Evolutionary conservation across 345 rosid genomes (phyloP), one percentile per base, ranked within the genome.

Genomic region (Eucalyptus pumila): DNA sequence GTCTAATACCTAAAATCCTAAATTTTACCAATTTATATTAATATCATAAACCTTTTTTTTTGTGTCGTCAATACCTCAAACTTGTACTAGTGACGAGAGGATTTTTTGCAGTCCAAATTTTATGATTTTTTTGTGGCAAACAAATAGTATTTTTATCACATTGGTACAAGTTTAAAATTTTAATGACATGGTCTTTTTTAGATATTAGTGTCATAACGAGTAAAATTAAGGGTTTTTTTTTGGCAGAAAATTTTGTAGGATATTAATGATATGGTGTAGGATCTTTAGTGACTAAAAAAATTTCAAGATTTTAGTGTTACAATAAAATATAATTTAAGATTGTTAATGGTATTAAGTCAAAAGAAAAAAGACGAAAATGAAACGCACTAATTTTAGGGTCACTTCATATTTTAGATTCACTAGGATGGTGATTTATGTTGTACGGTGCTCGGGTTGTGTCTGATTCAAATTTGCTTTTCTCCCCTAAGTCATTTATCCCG

Each of bases 401-500:
- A 11, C 26, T 11, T 76, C 23, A 37, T 9, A 76, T 76, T 67
- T 69, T 34, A 69, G 42, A 76, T 37, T 37, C 2, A 37, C 27
- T 0, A 11, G 27, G 83, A 24, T 3, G 6, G 47, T 0, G 45
- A 21, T 19, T 34, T 6, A 0, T 6, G 81, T 19, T 11, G 45
- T 37, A 37, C 8, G 45, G 45, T 40, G 45, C 42, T 72, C 15
- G 8, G 13, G 42, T 6, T 19, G 5, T 37, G 83, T 37, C 45
- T 13, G 40, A 76, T 76, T 8, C 45, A 19, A 72, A 37, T 37
- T 65, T 37, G 13, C 45, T 17, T 72, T 72, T 34, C 58, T 56
- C 62, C 62, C 30, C 30, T 3, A 56, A 56, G 14, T 34, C 12
- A 14, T 76, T 37, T 37, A 69, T 34, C 44, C 19, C 80, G 26